These are phyloP conservation scores for Fusarium liriodendri DNA, from an alignment of 2,329 filamentous ascomycete genomes.

Conservation along the genomic window DNA sequence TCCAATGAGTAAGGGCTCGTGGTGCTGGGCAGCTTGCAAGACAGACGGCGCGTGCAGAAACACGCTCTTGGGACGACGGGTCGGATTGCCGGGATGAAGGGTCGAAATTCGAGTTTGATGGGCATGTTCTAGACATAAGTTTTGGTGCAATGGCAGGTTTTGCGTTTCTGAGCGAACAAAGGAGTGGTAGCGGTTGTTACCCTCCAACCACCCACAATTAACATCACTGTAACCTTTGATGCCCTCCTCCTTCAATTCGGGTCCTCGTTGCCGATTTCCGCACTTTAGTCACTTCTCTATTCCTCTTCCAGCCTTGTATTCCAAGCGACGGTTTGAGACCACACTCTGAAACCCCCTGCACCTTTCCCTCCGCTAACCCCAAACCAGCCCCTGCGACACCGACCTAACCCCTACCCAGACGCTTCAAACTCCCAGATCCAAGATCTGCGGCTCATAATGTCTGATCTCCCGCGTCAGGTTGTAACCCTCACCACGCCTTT, in stretches of 20 bases:
- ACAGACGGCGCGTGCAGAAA: neutral
- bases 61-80: neutral
- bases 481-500: neutral
- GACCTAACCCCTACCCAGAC: neutral
- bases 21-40: neutral
- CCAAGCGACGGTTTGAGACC: neutral
- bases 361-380: neutral
- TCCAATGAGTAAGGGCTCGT: neutral
- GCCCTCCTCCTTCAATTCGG: neutral
- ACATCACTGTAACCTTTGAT: neutral
- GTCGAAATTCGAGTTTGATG: neutral
- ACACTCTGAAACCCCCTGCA: neutral
- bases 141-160: neutral
- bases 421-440: conserved; percentile 9
- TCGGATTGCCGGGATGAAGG: neutral
- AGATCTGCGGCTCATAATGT: conserved; percentile 21
- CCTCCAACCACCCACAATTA: neutral
- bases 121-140: neutral
- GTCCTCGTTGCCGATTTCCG: neutral
- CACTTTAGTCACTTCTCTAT: neutral
- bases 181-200: neutral
- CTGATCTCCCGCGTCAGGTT: conserved; percentile 21
- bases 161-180: neutral
- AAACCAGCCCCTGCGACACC: neutral
- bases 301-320: neutral